Evolutionary conservation across 108 stramenopile species (phyloP).

Genomic region (Epipyxis sp.): DNA sequence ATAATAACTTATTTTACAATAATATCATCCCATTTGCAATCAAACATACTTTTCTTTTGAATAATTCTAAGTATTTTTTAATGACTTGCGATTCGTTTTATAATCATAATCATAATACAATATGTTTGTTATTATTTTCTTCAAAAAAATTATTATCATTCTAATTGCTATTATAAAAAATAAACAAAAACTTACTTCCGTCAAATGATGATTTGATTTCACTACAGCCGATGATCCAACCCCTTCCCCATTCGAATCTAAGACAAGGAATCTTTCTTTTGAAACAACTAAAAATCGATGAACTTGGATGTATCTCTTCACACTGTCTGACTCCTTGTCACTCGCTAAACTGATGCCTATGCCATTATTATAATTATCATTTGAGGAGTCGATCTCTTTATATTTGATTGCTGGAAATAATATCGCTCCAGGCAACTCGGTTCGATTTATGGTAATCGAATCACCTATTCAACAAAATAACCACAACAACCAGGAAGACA

Average conservation of each 20-base stretch:
- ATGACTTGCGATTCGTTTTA: too few relatives aligned
- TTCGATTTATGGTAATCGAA: neutral
- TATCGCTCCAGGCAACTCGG: slow-evolving; percentile 13
- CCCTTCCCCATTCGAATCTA: slow-evolving; percentile 12
- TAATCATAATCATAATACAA: too few relatives aligned
- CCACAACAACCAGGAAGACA: too few relatives aligned
- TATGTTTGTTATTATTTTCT: too few relatives aligned
- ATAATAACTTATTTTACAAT: too few relatives aligned
- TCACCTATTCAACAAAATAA: too few relatives aligned
- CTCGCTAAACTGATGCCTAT: neutral
- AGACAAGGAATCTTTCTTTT: slow-evolving; percentile 10
- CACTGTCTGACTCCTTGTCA: neutral
- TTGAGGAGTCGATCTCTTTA: neutral
- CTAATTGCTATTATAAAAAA: too few relatives aligned
- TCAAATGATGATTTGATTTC: slow-evolving; percentile 28
- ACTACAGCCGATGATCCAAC: slow-evolving; percentile 14
- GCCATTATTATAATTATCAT: neutral
- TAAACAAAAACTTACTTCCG: neutral
- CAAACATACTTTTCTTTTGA: too few relatives aligned
- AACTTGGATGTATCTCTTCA: neutral
- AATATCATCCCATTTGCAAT: too few relatives aligned
- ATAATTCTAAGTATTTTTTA: too few relatives aligned
- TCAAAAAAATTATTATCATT: too few relatives aligned
- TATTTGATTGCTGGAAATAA: slow-evolving; percentile 8
- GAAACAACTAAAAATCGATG: slow-evolving; percentile 15